Evolutionary conservation across 2,329 filamentous ascomycete species (phyloP), one percentile per base, ranked within the genome.

Genomic region (Blumeria hordei): DNA sequence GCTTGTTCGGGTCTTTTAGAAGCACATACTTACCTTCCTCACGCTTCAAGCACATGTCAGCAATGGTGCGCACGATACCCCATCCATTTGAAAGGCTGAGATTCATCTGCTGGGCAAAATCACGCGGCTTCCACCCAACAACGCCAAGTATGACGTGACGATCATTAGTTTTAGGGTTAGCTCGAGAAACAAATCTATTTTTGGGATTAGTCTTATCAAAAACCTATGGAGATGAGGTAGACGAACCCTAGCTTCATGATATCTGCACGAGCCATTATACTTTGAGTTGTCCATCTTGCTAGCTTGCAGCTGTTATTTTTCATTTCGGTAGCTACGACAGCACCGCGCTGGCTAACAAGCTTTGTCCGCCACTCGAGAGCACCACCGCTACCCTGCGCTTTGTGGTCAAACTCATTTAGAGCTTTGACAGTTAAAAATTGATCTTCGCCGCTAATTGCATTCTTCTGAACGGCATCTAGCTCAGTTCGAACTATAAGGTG

Each of bases 271-370:
- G 90, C 88, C 57, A 98, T 79, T 66, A 98, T 95, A 66, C 84
- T 86, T 75, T 98, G 92, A 45, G 90, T 87, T 35, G 92, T 94
- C 92, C 92, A 98, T 68, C 92, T 77, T 57, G 92, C 92, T 59
- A 98, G 81, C 76, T 98, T 98, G 83, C 87, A 94, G 67, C 81
- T 88, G 78, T 98, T 98, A 80, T 98, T 98, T 85, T 98, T 98
- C 92, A 98, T 98, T 74, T 98, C 92, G 11, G 92, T 98, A 18
- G 92, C 92, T 32, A 98, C 85, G 45, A 98, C 90, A 56, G 92
- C 92, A 80, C 92, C 92, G 65, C 92, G 84, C 74, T 95, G 88
- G 63, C 82, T 87, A 60, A 85, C 84, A 58, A 98, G 78, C 78
- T 98, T 98, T 62, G 81, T 83, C 68, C 92, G 79, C 92, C 92